phyloP scores from a whole-genome alignment of 2,329 filamentous ascomycete species.

The Furcasterigmium furcatum region DNA sequence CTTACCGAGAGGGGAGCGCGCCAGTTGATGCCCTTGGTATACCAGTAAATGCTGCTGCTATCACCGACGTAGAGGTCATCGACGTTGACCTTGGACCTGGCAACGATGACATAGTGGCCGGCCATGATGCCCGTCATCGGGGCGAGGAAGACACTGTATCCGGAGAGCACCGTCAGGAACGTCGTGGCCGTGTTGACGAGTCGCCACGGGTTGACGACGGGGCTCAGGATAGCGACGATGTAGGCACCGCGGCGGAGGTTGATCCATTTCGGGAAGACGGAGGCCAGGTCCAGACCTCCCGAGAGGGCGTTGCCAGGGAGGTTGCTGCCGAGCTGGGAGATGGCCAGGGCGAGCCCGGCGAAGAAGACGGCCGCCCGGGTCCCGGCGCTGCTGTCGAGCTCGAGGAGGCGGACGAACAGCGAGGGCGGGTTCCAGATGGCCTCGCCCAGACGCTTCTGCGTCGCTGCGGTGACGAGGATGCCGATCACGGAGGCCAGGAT shows the following conservation, averaged over 20 bases:
- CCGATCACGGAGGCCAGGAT: slow-evolving; percentile 31
- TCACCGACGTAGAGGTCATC: slow-evolving; percentile 28
- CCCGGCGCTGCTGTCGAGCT: slow-evolving; percentile 21
- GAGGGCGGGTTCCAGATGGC: slow-evolving; percentile 33
- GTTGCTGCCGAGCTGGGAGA: slow-evolving; percentile 34
- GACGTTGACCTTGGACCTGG: slow-evolving; percentile 28
- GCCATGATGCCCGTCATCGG: slow-evolving; percentile 37
- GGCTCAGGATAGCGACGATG: slow-evolving; percentile 28
- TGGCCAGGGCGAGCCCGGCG: slow-evolving; percentile 27
- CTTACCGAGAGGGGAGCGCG: slow-evolving; percentile 33
- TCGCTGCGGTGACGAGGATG: slow-evolving; percentile 35
- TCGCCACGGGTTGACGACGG: slow-evolving; percentile 33
- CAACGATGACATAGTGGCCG: slow-evolving; percentile 27
- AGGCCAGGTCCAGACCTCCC: slow-evolving; percentile 33
- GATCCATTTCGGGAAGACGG: slow-evolving; percentile 30
- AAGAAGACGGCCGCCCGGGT: slow-evolving; percentile 34
- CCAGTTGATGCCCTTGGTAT: slow-evolving; percentile 33
- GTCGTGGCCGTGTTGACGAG: slow-evolving; percentile 31
- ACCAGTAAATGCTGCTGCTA: slow-evolving; percentile 33
- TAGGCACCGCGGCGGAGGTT: slow-evolving; percentile 34
- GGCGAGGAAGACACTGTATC: slow-evolving; percentile 32
- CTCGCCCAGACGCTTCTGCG: slow-evolving; percentile 27
- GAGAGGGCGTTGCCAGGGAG: slow-evolving; percentile 31
- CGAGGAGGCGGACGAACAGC: slow-evolving; percentile 26
- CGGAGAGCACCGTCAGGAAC: slow-evolving; percentile 30